Conservation (phyloP, 306 rosid species). For the Casuarina equisetifolia region DNA sequence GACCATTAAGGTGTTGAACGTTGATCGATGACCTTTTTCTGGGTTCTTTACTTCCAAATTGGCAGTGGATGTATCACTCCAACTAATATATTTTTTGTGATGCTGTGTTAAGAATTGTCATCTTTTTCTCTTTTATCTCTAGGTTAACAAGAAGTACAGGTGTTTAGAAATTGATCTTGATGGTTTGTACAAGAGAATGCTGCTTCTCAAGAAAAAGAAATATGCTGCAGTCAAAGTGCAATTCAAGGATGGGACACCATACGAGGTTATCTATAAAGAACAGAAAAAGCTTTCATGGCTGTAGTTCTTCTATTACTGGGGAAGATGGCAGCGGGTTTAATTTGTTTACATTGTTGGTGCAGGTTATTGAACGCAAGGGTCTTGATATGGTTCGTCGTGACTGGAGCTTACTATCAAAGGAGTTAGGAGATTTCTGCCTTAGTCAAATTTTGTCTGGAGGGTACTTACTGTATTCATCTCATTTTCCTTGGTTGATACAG, state of each 20-base stretch:
- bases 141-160: constrained; percentile 93
- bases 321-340: constrained; percentile 19
- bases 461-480: constrained; percentile 33
- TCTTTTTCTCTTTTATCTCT: constrained; percentile 28
- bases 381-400: constrained; percentile 99
- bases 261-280: constrained; percentile 52
- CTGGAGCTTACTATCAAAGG: constrained; percentile 96
- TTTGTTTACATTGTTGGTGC: constrained; percentile 21
- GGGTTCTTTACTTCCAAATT: constrained; percentile 11
- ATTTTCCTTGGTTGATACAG: neutral
- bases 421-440: constrained; percentile 88
- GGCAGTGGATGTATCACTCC: constrained; percentile 4
- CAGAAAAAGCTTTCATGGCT: constrained; percentile 8
- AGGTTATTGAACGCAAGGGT: constrained; percentile 97
- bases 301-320: constrained; percentile 22
- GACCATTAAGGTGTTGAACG: neutral
- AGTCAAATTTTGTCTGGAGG: constrained; percentile 94
- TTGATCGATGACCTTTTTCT: neutral
- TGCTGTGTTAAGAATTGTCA: constrained; percentile 21
- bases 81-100: constrained; percentile 18
- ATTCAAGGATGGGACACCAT: constrained; percentile 63
- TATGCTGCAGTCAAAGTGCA: constrained; percentile 90
- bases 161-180: constrained; percentile 96
- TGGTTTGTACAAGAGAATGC: constrained; percentile 95
- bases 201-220: constrained; percentile 95